Base-by-base conservation (phyloP, 352 stramenopile species). In the Blastocystis hominis region DNA sequence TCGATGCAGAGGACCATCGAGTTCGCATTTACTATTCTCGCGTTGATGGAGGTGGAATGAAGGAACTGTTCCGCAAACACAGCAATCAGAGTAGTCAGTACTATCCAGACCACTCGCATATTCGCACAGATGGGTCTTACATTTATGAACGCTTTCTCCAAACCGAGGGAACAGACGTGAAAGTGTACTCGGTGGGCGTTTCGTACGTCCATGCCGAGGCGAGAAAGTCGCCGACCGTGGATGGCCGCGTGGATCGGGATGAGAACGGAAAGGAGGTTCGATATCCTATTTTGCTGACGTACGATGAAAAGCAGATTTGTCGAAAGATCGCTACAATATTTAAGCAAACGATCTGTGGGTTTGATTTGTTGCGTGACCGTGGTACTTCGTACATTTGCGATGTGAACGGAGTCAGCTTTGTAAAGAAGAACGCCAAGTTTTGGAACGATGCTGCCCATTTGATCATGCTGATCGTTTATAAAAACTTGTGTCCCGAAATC, bases 11-110 rank as follows among this genome's bases (percentile, higher is more conserved):
- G 86, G 96, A 99, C 92, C 97, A 99, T 91, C 99, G 99, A 89
- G 96, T 99, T 86, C 96, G 97, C 89, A 98, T 99, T 89, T 99
- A 99, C 90, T 99, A 99, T 89, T 97, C 96, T 0, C 96, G 93
- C 34, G 97, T 92, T 76, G 95, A 96, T 10, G 97, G 97, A 38
- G 97, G 97, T 34, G 97, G 97, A 38, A 98, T 95, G 89, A 99
- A 99, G 89, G 96, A 97, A 30, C 90, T 99, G 0, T 99, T 99
- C 90, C 94, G 97, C 10, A 99, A 99, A 91, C 94, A 98, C 13
- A 91, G 92, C 2, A 92, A 95, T 90, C 86, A 92, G 9, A 92
- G 86, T 56, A 89, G 86, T 47, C 63, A 91, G 53, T 72, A 79
- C 88, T 98, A 98, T 89, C 94, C 95, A 0, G 92, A 98, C 62